Evolutionary conservation across 805 yeast species (phyloP).

Genomic region (Ogataea henricii): DNA sequence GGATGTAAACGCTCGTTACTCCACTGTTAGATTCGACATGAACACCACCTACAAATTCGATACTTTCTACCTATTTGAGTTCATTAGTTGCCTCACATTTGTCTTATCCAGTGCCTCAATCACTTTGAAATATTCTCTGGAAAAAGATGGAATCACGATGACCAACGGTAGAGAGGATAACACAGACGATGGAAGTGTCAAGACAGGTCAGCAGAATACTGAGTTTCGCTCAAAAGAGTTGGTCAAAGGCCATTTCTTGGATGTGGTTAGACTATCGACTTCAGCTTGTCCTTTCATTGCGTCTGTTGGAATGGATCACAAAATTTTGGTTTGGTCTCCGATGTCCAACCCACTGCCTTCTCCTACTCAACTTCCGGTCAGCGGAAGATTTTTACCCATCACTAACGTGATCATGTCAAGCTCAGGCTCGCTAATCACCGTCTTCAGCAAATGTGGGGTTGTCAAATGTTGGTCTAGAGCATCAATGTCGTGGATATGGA

Average conservation of each 20-base stretch:
- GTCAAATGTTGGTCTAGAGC: slow-evolving; percentile 64
- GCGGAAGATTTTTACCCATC: slow-evolving; percentile 60
- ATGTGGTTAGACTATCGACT: slow-evolving; percentile 60
- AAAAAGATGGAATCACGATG: slow-evolving; percentile 24
- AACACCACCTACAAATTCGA: slow-evolving; percentile 46
- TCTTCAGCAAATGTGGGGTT: slow-evolving; percentile 53
- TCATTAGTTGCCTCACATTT: slow-evolving; percentile 51
- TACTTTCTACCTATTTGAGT: slow-evolving; percentile 56
- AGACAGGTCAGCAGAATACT: slow-evolving; percentile 17
- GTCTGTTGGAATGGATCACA: slow-evolving; percentile 73
- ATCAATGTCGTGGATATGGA: slow-evolving; percentile 60
- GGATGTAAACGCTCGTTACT: neutral
- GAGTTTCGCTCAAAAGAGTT: slow-evolving; percentile 41
- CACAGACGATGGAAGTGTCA: slow-evolving; percentile 8
- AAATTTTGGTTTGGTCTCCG: slow-evolving; percentile 74
- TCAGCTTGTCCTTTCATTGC: slow-evolving; percentile 67
- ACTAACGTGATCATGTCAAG: slow-evolving; percentile 57
- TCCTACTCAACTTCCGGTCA: slow-evolving; percentile 46
- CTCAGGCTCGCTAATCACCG: slow-evolving; percentile 58
- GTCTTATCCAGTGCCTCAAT: slow-evolving; percentile 51
- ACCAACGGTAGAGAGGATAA: slow-evolving; percentile 11
- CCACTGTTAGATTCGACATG: slow-evolving; percentile 25
- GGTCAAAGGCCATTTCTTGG: slow-evolving; percentile 57
- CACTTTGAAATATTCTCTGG: slow-evolving; percentile 43
- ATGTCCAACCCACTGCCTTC: slow-evolving; percentile 47